Conservation (phyloP, 2,329 filamentous ascomycete species). For the Botrytis byssoidea region DNA sequence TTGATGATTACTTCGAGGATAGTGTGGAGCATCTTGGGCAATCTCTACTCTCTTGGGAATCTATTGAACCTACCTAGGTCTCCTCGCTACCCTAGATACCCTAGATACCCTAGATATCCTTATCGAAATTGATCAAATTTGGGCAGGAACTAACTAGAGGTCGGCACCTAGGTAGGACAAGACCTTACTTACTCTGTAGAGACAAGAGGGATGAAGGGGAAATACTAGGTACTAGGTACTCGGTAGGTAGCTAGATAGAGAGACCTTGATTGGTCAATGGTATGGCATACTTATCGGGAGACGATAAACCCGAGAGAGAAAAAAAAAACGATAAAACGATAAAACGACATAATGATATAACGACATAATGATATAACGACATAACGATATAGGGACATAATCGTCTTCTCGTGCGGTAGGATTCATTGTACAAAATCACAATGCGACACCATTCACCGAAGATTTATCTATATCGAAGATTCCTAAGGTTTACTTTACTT, state of each 20-base stretch:
- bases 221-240: no score
- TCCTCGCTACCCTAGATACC: neutral
- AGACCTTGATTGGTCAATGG: neutral
- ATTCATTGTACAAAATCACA: neutral
- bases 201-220: neutral
- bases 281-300: neutral
- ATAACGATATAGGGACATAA: no score
- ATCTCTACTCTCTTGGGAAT: neutral
- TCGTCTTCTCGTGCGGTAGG: neutral
- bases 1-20: neutral
- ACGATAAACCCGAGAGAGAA: neutral
- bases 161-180: neutral
- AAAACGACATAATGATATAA: neutral
- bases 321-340: neutral
- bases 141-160: neutral
- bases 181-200: neutral
- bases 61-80: neutral
- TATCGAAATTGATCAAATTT: constrained; percentile 9
- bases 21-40: neutral
- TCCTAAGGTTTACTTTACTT: neutral
- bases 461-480: neutral
- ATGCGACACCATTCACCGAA: neutral
- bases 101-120: neutral
- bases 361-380: no score
- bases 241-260: no score